Percentiles rank a stretch among this genome's conserved stretches.
These are phyloP conservation scores for Musa itinerans DNA, from an alignment of 176 grass and related monocot species.

Conservation along the genomic window DNA sequence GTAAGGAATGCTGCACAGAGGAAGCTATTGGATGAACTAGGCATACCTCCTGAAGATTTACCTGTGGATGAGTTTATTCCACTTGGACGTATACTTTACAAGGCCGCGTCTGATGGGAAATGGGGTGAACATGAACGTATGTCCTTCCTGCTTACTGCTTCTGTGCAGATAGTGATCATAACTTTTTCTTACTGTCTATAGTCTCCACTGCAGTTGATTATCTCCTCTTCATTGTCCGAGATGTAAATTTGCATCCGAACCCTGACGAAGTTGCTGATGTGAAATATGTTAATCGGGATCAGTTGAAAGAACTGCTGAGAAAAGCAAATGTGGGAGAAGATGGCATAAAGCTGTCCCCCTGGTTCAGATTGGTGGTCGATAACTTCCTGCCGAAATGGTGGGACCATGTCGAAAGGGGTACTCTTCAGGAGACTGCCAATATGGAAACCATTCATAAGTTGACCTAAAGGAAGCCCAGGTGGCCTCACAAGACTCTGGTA, in stretches of 20 bases:
- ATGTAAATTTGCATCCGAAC: conserved; percentile 66
- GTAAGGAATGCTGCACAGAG: conserved; percentile 87
- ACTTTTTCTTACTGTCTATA: background rate
- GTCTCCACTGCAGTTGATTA: conserved; percentile 53
- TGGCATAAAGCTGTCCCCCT: conserved; percentile 74
- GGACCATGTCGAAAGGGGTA: conserved; percentile 78
- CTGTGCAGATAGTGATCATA: background rate
- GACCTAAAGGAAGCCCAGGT: conserved; percentile 7
- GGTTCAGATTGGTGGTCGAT: conserved; percentile 82
- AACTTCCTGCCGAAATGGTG: conserved; percentile 95
- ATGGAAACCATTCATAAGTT: conserved; percentile 97
- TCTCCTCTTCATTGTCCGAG: conserved; percentile 66
- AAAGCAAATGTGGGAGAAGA: conserved; percentile 69
- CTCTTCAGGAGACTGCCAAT: conserved; percentile 49
- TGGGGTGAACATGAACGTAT: conserved; percentile 96
- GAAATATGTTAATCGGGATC: conserved; percentile 62
- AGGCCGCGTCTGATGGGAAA: conserved; percentile 92
- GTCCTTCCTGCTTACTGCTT: background rate
- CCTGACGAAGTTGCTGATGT: conserved; percentile 76
- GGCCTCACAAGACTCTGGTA: background rate
- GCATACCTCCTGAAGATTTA: conserved; percentile 72
- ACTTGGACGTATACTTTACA: conserved; percentile 91
- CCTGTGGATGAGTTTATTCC: conserved; percentile 76
- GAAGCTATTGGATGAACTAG: conserved; percentile 87
- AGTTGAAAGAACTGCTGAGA: conserved; percentile 64